Base-by-base conservation (phyloP, 2,329 filamentous ascomycete species). In the Exophiala viscosa region DNA sequence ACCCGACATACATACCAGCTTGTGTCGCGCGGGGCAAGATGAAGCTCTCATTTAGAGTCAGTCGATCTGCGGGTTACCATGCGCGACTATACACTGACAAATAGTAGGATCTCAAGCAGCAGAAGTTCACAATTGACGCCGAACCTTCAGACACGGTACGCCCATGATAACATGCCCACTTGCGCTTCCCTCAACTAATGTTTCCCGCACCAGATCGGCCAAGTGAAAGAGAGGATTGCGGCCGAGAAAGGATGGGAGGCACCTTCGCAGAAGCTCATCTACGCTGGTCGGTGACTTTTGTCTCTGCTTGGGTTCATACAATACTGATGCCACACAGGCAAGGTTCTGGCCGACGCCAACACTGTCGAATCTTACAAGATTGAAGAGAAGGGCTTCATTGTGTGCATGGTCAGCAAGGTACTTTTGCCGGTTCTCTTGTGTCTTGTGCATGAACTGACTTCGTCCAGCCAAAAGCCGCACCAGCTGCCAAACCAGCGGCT, bases 311-410 rank as follows among this genome's bases (percentile, higher is more conserved):
- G 3, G 5, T 31, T 49, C 31, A 17, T 23, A 32, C 17, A n/a
- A 45, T 36, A 39, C 44, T 48, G 47, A 54, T 41, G 54, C 39
- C 31, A 44, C 45, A 51, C 64, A 96, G 91, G 93, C 76, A 99
- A 99, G 79, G 97, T 99, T 65, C 78, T 99, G 61, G 92, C 96
- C 74, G 92, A 99, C 86, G 90, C 90, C 58, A 93, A 96, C 69
- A 96, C 91, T 2, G 88, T 99, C 64, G 90, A 90, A 72, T 91
- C 88, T 36, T 97, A 97, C 78, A 96, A 90, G 75, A 97, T 99
- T 60, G 92, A 99, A 74, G 93, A 97, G 81, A 99, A 97, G 80
- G 93, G 93, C 34, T 99, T 97, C 71, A 90, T 99, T 66, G 93
- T 99, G 56, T 99, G 93, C 77, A 96, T 99, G 85, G 86, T 95